phyloP scores from a whole-genome alignment of 2,329 filamentous ascomycete genomes.

The Calonectria henricotiae region DNA sequence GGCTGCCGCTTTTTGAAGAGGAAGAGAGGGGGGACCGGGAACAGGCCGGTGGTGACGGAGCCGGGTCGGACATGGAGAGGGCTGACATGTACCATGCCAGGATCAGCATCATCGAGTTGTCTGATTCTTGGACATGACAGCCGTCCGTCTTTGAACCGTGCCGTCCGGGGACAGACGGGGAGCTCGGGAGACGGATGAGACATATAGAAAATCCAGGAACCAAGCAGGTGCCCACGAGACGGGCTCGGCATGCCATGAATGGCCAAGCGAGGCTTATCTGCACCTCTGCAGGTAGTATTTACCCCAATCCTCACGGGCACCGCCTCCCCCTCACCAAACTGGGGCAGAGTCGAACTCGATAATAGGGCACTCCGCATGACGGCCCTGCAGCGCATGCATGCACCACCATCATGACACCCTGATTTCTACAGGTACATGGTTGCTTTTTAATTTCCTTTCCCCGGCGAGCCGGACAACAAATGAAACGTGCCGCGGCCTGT shows the following conservation, averaged over 20 bases:
- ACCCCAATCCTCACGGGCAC: constrained; percentile 6
- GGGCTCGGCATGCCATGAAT: constrained; percentile 22
- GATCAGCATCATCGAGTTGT: neutral
- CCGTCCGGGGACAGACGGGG: constrained; percentile 21
- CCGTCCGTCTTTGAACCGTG: constrained; percentile 10
- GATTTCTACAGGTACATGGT: constrained; percentile 11
- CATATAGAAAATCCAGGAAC: constrained; percentile 36
- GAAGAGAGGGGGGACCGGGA: constrained; percentile 32
- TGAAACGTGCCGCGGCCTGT: neutral
- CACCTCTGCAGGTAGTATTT: constrained; percentile 2
- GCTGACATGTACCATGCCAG: neutral
- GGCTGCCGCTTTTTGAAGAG: constrained; percentile 33
- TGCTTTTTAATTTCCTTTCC: neutral
- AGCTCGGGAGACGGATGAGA: constrained; percentile 1
- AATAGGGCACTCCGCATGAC: constrained; percentile 13
- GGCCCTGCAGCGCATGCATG: constrained; percentile 35
- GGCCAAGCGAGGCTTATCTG: constrained; percentile 23
- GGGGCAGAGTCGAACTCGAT: constrained; percentile 9
- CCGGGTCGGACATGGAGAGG: neutral
- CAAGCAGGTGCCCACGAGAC: constrained; percentile 4
- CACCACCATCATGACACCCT: constrained; percentile 24
- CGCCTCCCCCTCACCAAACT: neutral
- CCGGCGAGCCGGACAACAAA: constrained; percentile 22
- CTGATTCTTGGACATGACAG: neutral
- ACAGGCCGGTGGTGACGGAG: constrained; percentile 32